Evolutionary conservation across 2,329 filamentous ascomycete species (phyloP), one percentile per base, ranked within the genome.

Genomic region (Colletotrichum sp.): DNA sequence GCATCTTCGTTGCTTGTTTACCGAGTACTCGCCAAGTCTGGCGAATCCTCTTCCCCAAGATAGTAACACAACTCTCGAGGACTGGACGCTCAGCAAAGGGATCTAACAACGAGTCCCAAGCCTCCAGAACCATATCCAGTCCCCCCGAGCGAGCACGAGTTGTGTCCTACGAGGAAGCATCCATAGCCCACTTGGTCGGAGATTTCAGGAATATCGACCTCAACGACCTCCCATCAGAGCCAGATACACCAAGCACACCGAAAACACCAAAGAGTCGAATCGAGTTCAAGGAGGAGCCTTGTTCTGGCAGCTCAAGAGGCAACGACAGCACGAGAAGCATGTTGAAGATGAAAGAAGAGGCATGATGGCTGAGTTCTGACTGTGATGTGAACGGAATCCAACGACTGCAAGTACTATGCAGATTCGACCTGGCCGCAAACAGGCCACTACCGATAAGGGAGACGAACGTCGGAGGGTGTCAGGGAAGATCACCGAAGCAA

Each of bases 11-110:
- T 26, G 70, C 74, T 15, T 76, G 74, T 18, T 48, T 76, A 1
- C 74, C 74, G 15, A 74, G 74, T 16, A 24, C 64, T n/a, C 70
- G 64, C 18, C 74, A 76, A 32, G 43, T 69, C 10, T 76, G 74
- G 70, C 60, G 58, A 9, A 60, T 36, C n/a, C 1, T 69, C 3
- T 69, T 68, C 34, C 70, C 74, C 43, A 76, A 73, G 71, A 48
- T 75, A 18, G 13, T 60, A 12, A 60, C 64, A 9, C 64, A 68
- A 18, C 15, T 75, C 16, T 73, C 69, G 43, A 67, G 58, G 30
- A 32, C 34, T 10, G 28, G 34, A 15, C 65, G 71, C 12, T 52
- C 65, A 5, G 65, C 28, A n/a, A 76, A 74, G 64, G 63, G 30
- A 15, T 75, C 73, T 12, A 34, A 48, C 13, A 21, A 7, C 21